Percentiles rank a stretch among this genome's conserved stretches.
Evolutionary conservation across 2,329 filamentous ascomycete genomes (phyloP).

Genomic region (Diplocarpon rosae): DNA sequence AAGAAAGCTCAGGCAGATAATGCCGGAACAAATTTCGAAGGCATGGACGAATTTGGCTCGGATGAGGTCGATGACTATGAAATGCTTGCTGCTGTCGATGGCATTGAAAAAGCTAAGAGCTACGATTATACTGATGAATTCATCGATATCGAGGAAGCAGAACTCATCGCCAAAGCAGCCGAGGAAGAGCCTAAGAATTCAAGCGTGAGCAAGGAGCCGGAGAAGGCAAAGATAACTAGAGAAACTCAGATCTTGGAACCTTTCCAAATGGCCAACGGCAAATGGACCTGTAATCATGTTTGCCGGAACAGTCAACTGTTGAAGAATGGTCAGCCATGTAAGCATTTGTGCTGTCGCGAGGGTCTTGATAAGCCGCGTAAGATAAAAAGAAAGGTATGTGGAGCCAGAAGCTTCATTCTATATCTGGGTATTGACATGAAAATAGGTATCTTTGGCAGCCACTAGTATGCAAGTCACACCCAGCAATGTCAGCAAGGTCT

Average conservation of each 20-base stretch:
- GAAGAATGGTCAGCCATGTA: slow-evolving; percentile 40
- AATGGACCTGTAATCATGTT: slow-evolving; percentile 61
- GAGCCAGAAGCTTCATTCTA: no score
- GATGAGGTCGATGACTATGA: slow-evolving; percentile 33
- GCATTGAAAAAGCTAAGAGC: slow-evolving; percentile 14
- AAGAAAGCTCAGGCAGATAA: neutral
- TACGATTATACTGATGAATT: slow-evolving; percentile 34
- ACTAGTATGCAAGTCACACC: neutral
- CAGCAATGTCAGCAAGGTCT: neutral
- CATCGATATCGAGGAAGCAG: slow-evolving; percentile 37
- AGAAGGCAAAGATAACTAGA: slow-evolving; percentile 2
- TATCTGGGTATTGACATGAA: neutral
- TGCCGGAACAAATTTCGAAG: neutral
- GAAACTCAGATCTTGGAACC: slow-evolving; percentile 28
- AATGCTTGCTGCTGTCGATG: slow-evolving; percentile 29
- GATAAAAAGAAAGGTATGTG: slow-evolving; percentile 11
- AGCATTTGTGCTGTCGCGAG: slow-evolving; percentile 61
- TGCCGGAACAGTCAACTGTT: slow-evolving; percentile 38
- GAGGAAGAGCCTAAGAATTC: neutral
- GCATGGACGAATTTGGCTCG: slow-evolving; percentile 21
- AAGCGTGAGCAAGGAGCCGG: neutral
- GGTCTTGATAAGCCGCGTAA: slow-evolving; percentile 51
- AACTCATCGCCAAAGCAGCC: neutral
- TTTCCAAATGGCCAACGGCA: slow-evolving; percentile 52
- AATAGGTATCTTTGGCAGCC: neutral